Evolutionary conservation across 306 rosid genomes (phyloP), one percentile per base, ranked within the genome.

Genomic region (Rubus parviflorus): DNA sequence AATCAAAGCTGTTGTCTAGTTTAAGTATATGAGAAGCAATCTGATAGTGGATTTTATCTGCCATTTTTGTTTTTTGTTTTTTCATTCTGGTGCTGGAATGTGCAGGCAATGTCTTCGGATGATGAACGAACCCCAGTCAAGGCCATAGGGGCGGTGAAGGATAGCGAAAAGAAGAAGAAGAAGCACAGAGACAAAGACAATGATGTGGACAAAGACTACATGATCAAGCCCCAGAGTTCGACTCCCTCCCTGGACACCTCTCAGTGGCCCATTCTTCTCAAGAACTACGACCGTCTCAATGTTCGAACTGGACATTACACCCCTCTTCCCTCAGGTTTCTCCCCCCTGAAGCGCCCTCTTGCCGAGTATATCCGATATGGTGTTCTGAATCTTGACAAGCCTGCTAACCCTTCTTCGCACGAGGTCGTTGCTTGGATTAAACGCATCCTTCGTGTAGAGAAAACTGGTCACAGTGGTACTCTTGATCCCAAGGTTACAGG

Each of bases 341-440:
- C 93, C 2, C 97, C 97, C 0, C 87, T 92, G 16, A 90, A 92
- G 63, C 92, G 97, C 14, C 97, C 97, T 60, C 89, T 92, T 19
- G 68, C 57, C 0, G 93, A 90, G 69, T 92, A 92, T 41, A 83
- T 92, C 73, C 87, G 83, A 75, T 92, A 92, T 73, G 97, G 97
- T 17, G 77, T 92, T 62, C 51, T 92, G 46, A 90, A 92, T 73
- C 97, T 92, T 7, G 97, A 92, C 48, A 92, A 92, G 58, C 97
- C 97, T 0, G 89, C 97, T 0, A 92, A 92, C 75, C 97, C 97
- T 0, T 92, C 97, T n/a, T 92, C 97, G 3, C 97, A 90, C 6
- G 97, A 92, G 82, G 97, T 90, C 5, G 97, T 92, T 0, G 97
- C 97, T 30, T 90, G 96, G 96, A 90, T 93, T 63, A 90, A 93